phyloP scores from a whole-genome alignment of 2,329 filamentous ascomycete genomes.

The Xylariales sp. region DNA sequence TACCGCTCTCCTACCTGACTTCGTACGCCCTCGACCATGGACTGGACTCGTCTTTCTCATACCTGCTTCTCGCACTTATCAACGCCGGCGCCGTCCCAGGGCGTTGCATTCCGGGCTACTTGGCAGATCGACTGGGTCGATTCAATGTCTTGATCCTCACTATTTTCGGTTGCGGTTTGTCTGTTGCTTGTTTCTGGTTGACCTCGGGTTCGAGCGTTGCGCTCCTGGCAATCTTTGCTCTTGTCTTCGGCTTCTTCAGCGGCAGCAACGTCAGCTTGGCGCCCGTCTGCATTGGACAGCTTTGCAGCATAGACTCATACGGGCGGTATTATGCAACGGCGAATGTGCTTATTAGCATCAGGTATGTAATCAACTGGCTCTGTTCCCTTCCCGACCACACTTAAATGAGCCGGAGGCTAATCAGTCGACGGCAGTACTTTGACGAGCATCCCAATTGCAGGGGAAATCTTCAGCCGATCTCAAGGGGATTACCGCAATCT shows the following conservation, averaged over 20 bases:
- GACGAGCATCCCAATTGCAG: too few relatives aligned
- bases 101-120: conserved; percentile 58
- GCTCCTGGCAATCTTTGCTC: conserved; percentile 56
- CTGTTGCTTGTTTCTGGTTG: conserved; percentile 58
- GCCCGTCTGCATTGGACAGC: conserved; percentile 66
- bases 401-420: too few relatives aligned
- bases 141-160: conserved; percentile 64
- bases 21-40: conserved; percentile 32
- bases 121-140: conserved; percentile 62
- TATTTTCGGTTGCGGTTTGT: conserved; percentile 34
- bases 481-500: too few relatives aligned
- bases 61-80: conserved; percentile 55
- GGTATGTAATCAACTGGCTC: too few relatives aligned
- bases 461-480: too few relatives aligned
- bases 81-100: conserved; percentile 64
- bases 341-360: too few relatives aligned
- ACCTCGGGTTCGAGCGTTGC: conserved; percentile 36
- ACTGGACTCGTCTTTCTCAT: not conserved
- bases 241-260: too few relatives aligned
- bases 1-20: conserved; percentile 38
- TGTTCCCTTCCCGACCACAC: too few relatives aligned
- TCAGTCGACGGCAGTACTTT: too few relatives aligned
- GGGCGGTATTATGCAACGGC: conserved; percentile 66
- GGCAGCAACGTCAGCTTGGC: conserved; percentile 65
- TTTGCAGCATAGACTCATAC: conserved; percentile 64